These are phyloP conservation scores for Nakazawaea populi DNA, from an alignment of 805 yeast genomes.

Conservation along the genomic window DNA sequence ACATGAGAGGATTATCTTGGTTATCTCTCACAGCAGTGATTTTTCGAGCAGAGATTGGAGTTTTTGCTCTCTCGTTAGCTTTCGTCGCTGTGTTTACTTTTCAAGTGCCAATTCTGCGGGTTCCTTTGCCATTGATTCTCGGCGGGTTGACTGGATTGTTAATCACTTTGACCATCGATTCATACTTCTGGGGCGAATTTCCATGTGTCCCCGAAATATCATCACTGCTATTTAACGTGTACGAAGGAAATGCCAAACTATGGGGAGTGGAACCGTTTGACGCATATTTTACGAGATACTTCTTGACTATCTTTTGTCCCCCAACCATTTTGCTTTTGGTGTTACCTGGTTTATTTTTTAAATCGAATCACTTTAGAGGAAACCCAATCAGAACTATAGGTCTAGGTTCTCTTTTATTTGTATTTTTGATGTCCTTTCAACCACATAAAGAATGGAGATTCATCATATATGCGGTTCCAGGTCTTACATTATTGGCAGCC, in stretches of 20 bases:
- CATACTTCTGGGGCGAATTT: conserved; percentile 63
- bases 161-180: conserved; percentile 51
- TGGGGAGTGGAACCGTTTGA: conserved; percentile 85
- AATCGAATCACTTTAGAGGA: conserved; percentile 22
- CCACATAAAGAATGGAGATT: conserved; percentile 97
- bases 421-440: conserved; percentile 66
- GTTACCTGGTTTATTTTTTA: conserved; percentile 25
- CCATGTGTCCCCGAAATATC: conserved; percentile 62
- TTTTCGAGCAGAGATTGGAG: conserved; percentile 67
- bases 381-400: conserved; percentile 38
- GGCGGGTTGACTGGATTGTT: conserved; percentile 51
- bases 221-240: conserved; percentile 67
- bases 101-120: conserved; percentile 36
- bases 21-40: conserved; percentile 59
- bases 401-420: conserved; percentile 45
- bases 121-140: conserved; percentile 30
- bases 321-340: conserved; percentile 37
- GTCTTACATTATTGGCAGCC: conserved; percentile 59
- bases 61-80: conserved; percentile 45
- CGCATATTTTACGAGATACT: conserved; percentile 57
- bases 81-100: conserved; percentile 40
- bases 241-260: conserved; percentile 63
- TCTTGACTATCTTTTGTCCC: conserved; percentile 39
- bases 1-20: conserved; percentile 42
- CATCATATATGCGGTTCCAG: conserved; percentile 69